phyloP scores from a whole-genome alignment of 306 rosid genomes.

The Cicer cuneatum region DNA sequence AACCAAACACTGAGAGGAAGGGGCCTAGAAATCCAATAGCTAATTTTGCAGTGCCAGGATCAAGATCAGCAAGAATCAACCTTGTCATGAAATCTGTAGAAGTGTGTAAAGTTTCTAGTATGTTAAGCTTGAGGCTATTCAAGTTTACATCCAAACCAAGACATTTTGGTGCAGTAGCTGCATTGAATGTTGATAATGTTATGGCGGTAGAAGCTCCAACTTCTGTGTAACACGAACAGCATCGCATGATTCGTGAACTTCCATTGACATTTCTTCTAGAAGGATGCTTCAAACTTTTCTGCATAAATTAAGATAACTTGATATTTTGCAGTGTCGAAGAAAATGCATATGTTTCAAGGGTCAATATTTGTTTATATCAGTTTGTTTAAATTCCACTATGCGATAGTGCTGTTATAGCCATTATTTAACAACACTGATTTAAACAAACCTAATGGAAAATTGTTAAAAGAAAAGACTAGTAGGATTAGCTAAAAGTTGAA shows the following conservation, averaged over 20 bases:
- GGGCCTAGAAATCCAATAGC: constrained; percentile 80
- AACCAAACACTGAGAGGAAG: constrained; percentile 69
- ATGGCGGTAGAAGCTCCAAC: constrained; percentile 23
- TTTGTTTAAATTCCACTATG: no score
- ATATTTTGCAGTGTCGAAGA: constrained; percentile 17
- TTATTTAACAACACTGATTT: no score
- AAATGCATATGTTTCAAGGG: background rate
- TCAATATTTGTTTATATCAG: background rate
- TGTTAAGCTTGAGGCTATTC: constrained; percentile 32
- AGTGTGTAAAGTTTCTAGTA: constrained; percentile 45
- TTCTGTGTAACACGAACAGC: constrained; percentile 50
- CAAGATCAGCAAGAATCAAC: constrained; percentile 71
- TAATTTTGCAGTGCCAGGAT: constrained; percentile 80
- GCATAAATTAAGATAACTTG: constrained; percentile 41
- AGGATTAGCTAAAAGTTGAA: no score
- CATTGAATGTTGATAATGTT: constrained; percentile 14
- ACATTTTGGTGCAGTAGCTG: constrained; percentile 38
- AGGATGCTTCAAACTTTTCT: constrained; percentile 56
- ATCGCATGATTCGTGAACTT: constrained; percentile 38
- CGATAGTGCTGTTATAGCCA: no score
- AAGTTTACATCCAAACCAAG: constrained; percentile 40
- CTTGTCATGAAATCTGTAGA: constrained; percentile 46
- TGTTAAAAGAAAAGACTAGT: no score
- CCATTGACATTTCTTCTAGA: constrained; percentile 43
- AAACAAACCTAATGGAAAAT: no score